phyloP scores from a whole-genome alignment of 83 land plant genomes.

The Picea abies region DNA sequence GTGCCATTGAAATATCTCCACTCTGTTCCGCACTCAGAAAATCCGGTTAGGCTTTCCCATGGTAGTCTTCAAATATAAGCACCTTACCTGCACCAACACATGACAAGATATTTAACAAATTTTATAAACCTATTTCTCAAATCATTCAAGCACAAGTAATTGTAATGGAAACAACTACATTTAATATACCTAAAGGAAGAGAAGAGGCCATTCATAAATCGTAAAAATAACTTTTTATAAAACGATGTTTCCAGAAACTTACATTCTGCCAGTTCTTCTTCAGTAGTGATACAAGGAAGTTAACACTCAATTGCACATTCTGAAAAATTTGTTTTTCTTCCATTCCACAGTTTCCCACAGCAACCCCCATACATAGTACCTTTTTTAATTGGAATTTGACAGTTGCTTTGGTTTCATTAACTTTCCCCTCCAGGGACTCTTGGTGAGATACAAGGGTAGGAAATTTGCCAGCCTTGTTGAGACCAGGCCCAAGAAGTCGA shows the following conservation, averaged over 20 bases:
- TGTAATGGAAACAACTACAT: background rate
- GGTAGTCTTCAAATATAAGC: constrained; percentile 73
- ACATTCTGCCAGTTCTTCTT: constrained; percentile 95
- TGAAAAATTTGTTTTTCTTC: constrained; percentile 88
- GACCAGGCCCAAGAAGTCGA: constrained; percentile 78
- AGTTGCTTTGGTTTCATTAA: constrained; percentile 73
- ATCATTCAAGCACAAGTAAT: background rate
- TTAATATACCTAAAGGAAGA: background rate
- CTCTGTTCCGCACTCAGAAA: constrained; percentile 26
- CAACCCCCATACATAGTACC: constrained; percentile 92
- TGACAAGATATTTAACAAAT: background rate
- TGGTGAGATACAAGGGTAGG: constrained; percentile 82
- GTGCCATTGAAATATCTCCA: too few species aligned
- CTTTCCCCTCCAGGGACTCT: constrained; percentile 67
- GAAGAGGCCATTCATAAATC: background rate
- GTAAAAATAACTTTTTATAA: background rate
- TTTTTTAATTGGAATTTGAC: constrained; percentile 86
- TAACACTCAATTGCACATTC: constrained; percentile 79
- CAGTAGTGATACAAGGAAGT: constrained; percentile 79
- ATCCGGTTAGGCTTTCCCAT: constrained; percentile 64
- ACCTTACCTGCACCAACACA: constrained; percentile 49
- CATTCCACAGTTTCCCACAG: constrained; percentile 77
- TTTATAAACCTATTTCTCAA: background rate
- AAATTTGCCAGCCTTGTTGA: constrained; percentile 87
- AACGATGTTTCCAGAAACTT: constrained; percentile 14